These are phyloP conservation scores for Hypoxylon sp. DNA, from an alignment of 2,329 filamentous ascomycete genomes.

Conservation along the genomic window DNA sequence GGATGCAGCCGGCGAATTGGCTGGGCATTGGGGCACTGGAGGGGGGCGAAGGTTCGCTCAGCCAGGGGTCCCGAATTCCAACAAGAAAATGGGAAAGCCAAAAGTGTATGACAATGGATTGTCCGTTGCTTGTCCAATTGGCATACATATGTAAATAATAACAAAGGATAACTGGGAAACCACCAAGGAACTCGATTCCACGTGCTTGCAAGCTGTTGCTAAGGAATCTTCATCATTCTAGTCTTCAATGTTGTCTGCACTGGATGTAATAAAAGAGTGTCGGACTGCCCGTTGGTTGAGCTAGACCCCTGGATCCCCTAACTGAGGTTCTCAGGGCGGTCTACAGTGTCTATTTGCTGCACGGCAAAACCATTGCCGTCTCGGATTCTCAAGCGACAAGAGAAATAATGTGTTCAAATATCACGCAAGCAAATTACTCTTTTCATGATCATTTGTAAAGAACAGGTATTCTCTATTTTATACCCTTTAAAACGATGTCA, in stretches of 20 bases:
- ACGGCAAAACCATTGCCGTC: constrained; percentile 24
- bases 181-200: not conserved
- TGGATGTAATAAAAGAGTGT: constrained; percentile 12
- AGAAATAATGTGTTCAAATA: not conserved
- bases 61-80: constrained; percentile 37
- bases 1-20: constrained; percentile 27
- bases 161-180: constrained; percentile 3
- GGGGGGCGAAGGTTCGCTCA: constrained; percentile 24
- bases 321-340: constrained; percentile 2
- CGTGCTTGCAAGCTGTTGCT: not conserved
- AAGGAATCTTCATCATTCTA: not conserved
- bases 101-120: constrained; percentile 16
- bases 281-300: constrained; percentile 33
- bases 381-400: constrained; percentile 10
- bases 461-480: not conserved
- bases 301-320: constrained; percentile 17
- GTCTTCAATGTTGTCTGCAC: not conserved
- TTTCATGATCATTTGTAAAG: not conserved
- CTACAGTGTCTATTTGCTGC: constrained; percentile 13
- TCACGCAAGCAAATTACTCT: constrained; percentile 1
- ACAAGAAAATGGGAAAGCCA: constrained; percentile 16
- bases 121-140: constrained; percentile 8
- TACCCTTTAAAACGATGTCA: constrained; percentile 6
- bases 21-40: constrained; percentile 7
- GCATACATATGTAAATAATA: constrained; percentile 11